Evolutionary conservation across 495 filamentous ascomycete genomes (phyloP), one percentile per base, ranked within the genome.

Genomic region (Lasiosphaeria ovina): DNA sequence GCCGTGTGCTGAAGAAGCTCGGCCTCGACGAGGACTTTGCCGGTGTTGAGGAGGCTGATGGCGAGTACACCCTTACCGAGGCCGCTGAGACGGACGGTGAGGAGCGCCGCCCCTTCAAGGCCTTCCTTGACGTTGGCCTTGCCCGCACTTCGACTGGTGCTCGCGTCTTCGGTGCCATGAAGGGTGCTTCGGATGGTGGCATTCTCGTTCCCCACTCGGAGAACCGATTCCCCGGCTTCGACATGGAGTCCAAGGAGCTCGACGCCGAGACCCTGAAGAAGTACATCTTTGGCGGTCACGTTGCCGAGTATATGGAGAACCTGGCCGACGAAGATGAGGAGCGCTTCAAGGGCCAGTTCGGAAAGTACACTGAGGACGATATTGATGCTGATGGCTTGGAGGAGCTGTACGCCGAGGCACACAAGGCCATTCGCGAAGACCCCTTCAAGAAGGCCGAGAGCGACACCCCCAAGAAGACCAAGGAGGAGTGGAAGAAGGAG

Each of bases 291-390:
- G 95, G 86, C 74, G 93, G 94, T 54, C 94, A 99, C 85, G 89
- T 99, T 65, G 91, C 92, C 62, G 94, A 99, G 86, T 99, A 98
- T 85, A 99, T 99, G 94, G 94, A 99, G 89, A 93, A 87, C 48
- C 89, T 99, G 66, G 95, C 95, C 76, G 94, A 99, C 76, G 94
- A 99, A 76, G 94, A 99, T 76, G 94, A 99, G 89, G 94, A 99
- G 85, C 92, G 94, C 76, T 99, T 91, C 88, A 93, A 92, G 85
- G 86, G 85, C 69, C 94, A 98, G 84, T 98, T 99, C 89, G 78
- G 86, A 76, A 86, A 92, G 79, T 99, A 99, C 85, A 88, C 96
- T 65, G 94, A 98, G 73, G 89, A 96, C 71, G 95, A 93, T 65
- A 78, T 98, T 62, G 94, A 98, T 81, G 93, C 94, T 58, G 95